A percentile compares a stretch with the other conserved stretches of the same genome.
These are phyloP conservation scores for Myxozyma monticola DNA, from an alignment of 805 yeast species.

Conservation along the genomic window DNA sequence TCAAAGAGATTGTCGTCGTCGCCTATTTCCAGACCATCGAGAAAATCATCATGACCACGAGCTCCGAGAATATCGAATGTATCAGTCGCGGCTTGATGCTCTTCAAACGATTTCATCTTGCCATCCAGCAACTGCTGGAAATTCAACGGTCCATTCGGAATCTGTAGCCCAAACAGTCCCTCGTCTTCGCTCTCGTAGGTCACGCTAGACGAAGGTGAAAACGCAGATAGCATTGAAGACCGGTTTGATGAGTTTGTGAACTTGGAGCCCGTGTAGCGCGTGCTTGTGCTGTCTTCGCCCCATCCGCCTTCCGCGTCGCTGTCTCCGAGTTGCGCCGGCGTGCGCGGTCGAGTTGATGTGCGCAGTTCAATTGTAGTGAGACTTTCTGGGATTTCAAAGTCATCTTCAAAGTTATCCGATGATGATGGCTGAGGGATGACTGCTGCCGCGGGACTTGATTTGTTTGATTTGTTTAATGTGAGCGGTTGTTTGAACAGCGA, in stretches of 20 bases:
- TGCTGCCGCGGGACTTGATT: too few relatives aligned
- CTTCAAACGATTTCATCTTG: slow-evolving; percentile 2
- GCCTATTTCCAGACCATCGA: slow-evolving; percentile 28
- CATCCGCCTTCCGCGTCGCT: slow-evolving; percentile 20
- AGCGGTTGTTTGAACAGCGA: not conserved
- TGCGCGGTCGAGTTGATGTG: slow-evolving; percentile 2
- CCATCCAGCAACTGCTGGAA: slow-evolving; percentile 21
- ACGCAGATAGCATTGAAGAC: slow-evolving; percentile 25
- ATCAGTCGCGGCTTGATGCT: slow-evolving; percentile 1
- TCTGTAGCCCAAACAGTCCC: slow-evolving; percentile 22
- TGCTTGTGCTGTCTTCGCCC: slow-evolving; percentile 27
- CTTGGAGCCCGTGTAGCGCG: slow-evolving; percentile 18
- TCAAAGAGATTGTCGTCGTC: slow-evolving; percentile 23
- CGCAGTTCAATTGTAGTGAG: slow-evolving; percentile 4
- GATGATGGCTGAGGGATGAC: not conserved
- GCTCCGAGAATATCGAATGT: not conserved
- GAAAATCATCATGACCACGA: slow-evolving; percentile 17
- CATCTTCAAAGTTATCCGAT: slow-evolving; percentile 18
- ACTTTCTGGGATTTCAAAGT: slow-evolving; percentile 23
- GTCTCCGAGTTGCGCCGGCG: slow-evolving; percentile 11
- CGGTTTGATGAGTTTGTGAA: slow-evolving; percentile 19
- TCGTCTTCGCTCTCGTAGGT: slow-evolving; percentile 30
- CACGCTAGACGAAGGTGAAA: slow-evolving; percentile 27
- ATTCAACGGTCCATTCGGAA: slow-evolving; percentile 26
- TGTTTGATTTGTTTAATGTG: not conserved